phyloP scores from a whole-genome alignment of 176 grass and related monocot species.

The Cocos nucifera region DNA sequence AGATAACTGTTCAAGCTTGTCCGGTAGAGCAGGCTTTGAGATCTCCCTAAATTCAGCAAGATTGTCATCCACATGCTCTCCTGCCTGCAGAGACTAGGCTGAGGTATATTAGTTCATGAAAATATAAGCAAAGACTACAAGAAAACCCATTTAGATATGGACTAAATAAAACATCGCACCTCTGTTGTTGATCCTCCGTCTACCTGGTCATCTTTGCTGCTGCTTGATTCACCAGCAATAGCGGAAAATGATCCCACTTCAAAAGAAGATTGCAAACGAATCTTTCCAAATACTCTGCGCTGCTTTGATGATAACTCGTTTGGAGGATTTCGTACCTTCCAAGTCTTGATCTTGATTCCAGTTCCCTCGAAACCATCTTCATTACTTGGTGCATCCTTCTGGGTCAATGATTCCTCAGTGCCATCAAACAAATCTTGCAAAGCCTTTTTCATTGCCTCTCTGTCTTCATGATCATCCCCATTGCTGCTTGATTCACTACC shows the following conservation, averaged over 20 bases:
- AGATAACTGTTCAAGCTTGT: conserved; percentile 29
- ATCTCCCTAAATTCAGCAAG: conserved; percentile 1
- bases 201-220: conserved; percentile 8
- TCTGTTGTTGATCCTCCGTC: conserved; percentile 29
- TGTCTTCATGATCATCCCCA: conserved; percentile 17
- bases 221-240: not conserved
- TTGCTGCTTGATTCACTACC: not conserved
- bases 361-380: conserved; percentile 20
- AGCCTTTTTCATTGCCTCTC: conserved; percentile 27
- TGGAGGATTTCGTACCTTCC: not conserved
- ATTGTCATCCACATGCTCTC: conserved; percentile 26
- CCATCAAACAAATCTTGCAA: conserved; percentile 2
- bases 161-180: conserved; percentile 20
- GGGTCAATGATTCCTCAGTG: conserved; percentile 17
- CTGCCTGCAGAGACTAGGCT: conserved; percentile 26
- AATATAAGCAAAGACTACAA: too few species aligned
- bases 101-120: not conserved
- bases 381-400: conserved; percentile 20
- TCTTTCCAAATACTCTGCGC: conserved; percentile 19
- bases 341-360: conserved; percentile 27
- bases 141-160: not conserved
- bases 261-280: conserved; percentile 21
- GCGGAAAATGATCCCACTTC: not conserved
- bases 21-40: not conserved
- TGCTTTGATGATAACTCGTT: conserved; percentile 23